Conservation (phyloP, 176 grass and related monocot genomes). For the Areca catechu region DNA sequence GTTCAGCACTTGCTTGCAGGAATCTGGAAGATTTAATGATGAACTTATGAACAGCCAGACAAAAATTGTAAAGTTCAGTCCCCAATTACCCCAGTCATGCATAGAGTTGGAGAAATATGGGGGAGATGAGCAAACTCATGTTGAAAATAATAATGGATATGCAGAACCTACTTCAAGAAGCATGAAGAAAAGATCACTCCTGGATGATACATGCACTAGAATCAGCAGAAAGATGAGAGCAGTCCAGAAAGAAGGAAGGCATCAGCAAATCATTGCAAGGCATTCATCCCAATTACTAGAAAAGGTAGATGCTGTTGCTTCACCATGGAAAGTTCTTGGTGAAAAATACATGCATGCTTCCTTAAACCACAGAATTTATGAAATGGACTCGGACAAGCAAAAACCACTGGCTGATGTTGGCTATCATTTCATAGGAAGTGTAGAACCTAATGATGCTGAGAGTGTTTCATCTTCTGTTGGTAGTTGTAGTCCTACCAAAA, state of each 20-base stretch:
- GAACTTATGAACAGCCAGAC: background rate
- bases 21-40: slow-evolving; percentile 1
- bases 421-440: background rate
- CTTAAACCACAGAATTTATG: background rate
- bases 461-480: slow-evolving; percentile 28
- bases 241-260: background rate
- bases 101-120: slow-evolving; percentile 1
- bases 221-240: slow-evolving; percentile 10
- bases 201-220: background rate
- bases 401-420: too few relatives aligned
- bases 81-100: background rate
- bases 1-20: slow-evolving; percentile 5
- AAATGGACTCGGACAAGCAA: too few relatives aligned
- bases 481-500: slow-evolving; percentile 31
- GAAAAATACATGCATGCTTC: slow-evolving; percentile 13
- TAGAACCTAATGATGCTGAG: slow-evolving; percentile 16
- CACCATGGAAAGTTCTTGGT: slow-evolving; percentile 6
- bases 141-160: background rate
- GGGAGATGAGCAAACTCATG: background rate
- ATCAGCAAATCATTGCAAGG: background rate
- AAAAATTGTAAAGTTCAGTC: background rate
- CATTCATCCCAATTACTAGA: background rate
- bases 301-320: slow-evolving; percentile 4
- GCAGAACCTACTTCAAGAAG: background rate
- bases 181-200: slow-evolving; percentile 11